Base-by-base conservation (phyloP, 108 stramenopile species). In the Discostella stelligeroides region DNA sequence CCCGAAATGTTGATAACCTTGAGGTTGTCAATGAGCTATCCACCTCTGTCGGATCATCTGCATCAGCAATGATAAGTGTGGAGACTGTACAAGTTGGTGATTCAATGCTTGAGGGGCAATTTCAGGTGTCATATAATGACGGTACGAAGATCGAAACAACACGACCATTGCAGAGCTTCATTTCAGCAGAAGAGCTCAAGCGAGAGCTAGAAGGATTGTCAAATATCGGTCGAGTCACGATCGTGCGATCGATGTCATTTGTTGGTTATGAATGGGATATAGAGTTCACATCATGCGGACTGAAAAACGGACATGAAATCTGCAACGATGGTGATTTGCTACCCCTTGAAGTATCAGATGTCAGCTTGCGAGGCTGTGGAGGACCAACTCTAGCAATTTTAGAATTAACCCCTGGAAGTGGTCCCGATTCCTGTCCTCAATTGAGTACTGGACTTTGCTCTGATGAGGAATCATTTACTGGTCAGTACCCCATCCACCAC, bases 251-350 rank as follows among this genome's bases (percentile, higher is more conserved):
- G 13, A 43, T 57, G 30, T 68, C 71, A 45, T 61, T 72, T 15
- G 62, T 77, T 41, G 90, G 86, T 4, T 88, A 86, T 63, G 60
- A 75, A n/a, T 94, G 93, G 93, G 68, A 66, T 43, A 74, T 94
- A 12, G 92, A 90, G 58, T 94, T 92, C 40, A 70, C 49, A n/a
- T 79, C 82, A 21, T 94, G 92, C 57, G 64, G 67, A 29, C 29
- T 76, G 24, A 69, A 80, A 49, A 45, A 76, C 46, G 67, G 70
- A 34, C 13, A 40, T 14, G 86, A 88, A 30, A 74, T 91, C 1
- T 95, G 94, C 86, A 94, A 89, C 72, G 70, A 63, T 42, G 94
- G 92, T 29, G 57, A 90, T 76, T 80, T 94, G 12, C 45, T 63
- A 11, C 64, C 66, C 9, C 69, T 94, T 13, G 13, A 51, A 11